Conservation (phyloP, 2,329 filamentous ascomycete species). For the Calonectria pauciramosa region DNA sequence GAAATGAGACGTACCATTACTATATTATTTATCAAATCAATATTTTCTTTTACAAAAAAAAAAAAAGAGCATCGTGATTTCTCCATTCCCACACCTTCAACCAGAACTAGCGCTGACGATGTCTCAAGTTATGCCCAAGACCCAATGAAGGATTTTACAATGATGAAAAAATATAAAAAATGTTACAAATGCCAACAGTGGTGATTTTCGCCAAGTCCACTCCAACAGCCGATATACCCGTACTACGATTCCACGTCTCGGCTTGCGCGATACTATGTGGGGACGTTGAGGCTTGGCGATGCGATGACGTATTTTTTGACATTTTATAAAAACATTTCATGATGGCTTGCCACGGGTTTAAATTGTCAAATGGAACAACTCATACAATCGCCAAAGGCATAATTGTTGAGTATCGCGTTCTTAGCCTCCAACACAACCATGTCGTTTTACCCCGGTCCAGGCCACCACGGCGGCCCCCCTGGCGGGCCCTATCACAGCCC, state of each 20-base stretch:
- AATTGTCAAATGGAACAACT: background rate
- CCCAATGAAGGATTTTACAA: background rate
- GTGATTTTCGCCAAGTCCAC: background rate
- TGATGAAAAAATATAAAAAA: background rate
- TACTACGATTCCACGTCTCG: conserved; percentile 6
- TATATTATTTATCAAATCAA: background rate
- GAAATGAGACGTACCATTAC: background rate
- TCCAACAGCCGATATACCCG: conserved; percentile 1
- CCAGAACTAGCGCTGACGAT: background rate
- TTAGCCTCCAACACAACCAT: conserved; percentile 36
- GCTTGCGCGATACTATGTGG: background rate
- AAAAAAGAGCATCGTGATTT: background rate
- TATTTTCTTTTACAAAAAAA: background rate
- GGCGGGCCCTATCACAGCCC: background rate
- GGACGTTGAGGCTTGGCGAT: conserved; percentile 2
- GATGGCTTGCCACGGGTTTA: background rate
- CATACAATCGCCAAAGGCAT: background rate
- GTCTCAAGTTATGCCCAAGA: background rate
- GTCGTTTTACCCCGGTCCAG: conserved; percentile 58
- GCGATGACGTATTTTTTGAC: background rate
- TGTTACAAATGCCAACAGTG: background rate
- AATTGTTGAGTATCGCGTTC: background rate
- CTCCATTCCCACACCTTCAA: background rate
- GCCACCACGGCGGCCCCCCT: conserved; percentile 51
- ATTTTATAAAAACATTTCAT: background rate